Percentiles rank a stretch among this genome's conserved stretches.
phyloP scores from a whole-genome alignment of 768 basidiomycete genomes.

The Trametes sanguinea region DNA sequence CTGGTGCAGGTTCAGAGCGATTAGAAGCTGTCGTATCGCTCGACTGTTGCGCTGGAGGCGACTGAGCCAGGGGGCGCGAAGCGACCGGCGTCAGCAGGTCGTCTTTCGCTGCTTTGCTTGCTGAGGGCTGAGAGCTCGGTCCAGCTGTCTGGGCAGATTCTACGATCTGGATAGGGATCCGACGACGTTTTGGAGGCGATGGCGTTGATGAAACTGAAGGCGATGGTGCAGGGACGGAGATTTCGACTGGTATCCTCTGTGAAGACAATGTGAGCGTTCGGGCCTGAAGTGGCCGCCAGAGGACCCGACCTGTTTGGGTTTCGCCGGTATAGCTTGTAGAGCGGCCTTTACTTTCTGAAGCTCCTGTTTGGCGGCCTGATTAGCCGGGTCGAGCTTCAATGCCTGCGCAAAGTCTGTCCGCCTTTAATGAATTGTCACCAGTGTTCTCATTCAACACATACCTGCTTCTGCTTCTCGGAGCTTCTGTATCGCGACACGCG shows the following conservation, averaged over 20 bases:
- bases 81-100: slow-evolving; percentile 42
- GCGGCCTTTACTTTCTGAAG: slow-evolving; percentile 50
- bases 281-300: not conserved
- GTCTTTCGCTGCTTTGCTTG: slow-evolving; percentile 21
- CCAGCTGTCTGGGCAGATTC: slow-evolving; percentile 35
- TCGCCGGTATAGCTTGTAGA: slow-evolving; percentile 37
- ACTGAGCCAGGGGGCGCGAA: slow-evolving; percentile 34
- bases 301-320: slow-evolving; percentile 30
- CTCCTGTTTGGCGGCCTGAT: slow-evolving; percentile 64
- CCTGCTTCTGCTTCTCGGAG: slow-evolving; percentile 64
- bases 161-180: slow-evolving; percentile 67
- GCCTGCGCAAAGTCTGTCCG: slow-evolving; percentile 45
- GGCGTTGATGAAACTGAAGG: slow-evolving; percentile 4
- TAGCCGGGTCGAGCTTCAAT: slow-evolving; percentile 62
- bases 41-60: not conserved
- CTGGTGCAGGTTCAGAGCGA: no score
- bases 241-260: slow-evolving; percentile 26
- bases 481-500: slow-evolving; percentile 56
- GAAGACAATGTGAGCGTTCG: not conserved
- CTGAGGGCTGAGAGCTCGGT: slow-evolving; percentile 10
- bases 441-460: slow-evolving; percentile 36
- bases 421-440: no score
- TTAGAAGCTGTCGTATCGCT: no score
- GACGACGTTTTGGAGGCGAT: slow-evolving; percentile 45
- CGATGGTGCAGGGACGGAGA: slow-evolving; percentile 15